Conservation (phyloP, 495 filamentous ascomycete genomes). For the Hypoxylon rickii region DNA sequence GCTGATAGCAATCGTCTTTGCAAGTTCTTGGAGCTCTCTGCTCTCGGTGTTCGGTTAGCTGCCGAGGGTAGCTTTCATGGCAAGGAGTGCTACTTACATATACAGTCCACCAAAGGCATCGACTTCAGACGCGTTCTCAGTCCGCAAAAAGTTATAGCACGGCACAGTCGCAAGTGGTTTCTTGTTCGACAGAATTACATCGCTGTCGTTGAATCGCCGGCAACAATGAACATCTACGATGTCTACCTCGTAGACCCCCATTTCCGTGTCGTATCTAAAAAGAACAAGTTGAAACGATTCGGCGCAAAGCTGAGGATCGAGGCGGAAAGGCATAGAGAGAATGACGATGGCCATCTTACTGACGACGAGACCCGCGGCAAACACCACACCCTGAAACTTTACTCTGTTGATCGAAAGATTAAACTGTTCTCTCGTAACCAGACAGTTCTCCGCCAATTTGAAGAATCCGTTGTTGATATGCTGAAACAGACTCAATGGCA, state of each 20-base stretch:
- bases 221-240: conserved; percentile 99
- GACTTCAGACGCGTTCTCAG: conserved; percentile 84
- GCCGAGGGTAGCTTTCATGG: conserved; percentile 97
- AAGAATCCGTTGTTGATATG: conserved; percentile 90
- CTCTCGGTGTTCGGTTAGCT: conserved; percentile 90
- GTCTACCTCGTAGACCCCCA: conserved; percentile 90
- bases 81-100: conserved; percentile 93
- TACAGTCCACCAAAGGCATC: conserved; percentile 87
- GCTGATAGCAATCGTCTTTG: conserved; percentile 94
- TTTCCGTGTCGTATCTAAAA: conserved; percentile 78
- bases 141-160: conserved; percentile 72
- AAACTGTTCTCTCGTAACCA: conserved; percentile 93
- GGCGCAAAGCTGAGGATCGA: conserved; percentile 59
- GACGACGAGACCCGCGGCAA: conserved; percentile 63
- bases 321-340: conserved; percentile 32
- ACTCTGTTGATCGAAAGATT: conserved; percentile 85
- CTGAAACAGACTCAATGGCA: conserved; percentile 77
- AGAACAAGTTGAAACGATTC: conserved; percentile 68
- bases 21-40: conserved; percentile 94
- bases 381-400: conserved; percentile 81
- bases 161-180: conserved; percentile 95
- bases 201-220: conserved; percentile 95
- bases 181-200: conserved; percentile 96
- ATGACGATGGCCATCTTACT: conserved; percentile 47
- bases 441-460: conserved; percentile 85